Conservation (phyloP, 179 eudicot genomes). For the Silene coronaria region DNA sequence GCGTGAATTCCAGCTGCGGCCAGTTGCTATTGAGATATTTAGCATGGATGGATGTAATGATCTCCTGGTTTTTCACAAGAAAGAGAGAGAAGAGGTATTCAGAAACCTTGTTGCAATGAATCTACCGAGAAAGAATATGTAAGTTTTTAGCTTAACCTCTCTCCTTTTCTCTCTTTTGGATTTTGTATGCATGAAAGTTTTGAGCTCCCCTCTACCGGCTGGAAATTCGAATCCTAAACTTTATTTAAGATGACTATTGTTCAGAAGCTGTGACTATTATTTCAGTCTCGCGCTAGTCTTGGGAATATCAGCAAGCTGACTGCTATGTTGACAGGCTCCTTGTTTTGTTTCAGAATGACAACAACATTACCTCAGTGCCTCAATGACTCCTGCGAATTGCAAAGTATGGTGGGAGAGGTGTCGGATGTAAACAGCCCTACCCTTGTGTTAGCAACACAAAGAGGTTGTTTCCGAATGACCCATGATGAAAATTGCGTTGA, state of each 20-base stretch:
- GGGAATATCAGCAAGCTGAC: background rate
- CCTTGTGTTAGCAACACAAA: no score
- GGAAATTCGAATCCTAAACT: background rate
- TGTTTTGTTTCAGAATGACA: background rate
- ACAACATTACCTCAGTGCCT: no score
- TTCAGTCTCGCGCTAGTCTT: background rate
- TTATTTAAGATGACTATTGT: background rate
- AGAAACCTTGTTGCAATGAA: constrained; percentile 90
- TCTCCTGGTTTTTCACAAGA: constrained; percentile 94
- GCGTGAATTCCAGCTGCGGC: constrained; percentile 99
- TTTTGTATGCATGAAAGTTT: no score
- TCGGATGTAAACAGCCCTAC: no score
- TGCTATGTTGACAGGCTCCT: background rate
- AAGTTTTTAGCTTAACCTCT: no score
- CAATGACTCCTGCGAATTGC: no score
- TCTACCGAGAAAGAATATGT: constrained; percentile 98
- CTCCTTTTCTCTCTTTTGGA: no score
- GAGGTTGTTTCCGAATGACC: no score
- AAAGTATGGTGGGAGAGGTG: no score
- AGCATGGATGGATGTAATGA: constrained; percentile 99
- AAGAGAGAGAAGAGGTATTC: constrained; percentile 97
- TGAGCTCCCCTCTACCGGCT: background rate
- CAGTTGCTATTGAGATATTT: constrained; percentile 95
- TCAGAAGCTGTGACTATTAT: background rate
- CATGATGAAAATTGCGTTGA: no score